Conservation (phyloP, 805 yeast genomes). For the Cyberlindnera mississippiensis region DNA sequence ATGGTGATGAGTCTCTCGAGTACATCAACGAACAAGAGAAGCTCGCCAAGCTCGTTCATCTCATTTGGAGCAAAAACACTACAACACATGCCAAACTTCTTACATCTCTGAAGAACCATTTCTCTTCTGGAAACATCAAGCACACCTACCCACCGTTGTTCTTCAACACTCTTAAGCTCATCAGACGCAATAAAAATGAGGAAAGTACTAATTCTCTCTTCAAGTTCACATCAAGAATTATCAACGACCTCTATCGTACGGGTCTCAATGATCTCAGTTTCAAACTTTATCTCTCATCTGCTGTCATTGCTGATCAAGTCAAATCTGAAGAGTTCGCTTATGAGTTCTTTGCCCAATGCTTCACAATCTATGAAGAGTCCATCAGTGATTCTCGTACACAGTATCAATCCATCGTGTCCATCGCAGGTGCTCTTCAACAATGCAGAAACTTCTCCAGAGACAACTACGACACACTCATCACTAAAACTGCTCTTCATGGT, state of each 20-base stretch:
- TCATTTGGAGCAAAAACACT: constrained; percentile 50
- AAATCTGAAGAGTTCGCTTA: constrained; percentile 68
- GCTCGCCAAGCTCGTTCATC: constrained; percentile 66
- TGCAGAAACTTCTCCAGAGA: constrained; percentile 53
- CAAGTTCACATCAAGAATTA: constrained; percentile 65
- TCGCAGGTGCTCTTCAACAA: constrained; percentile 49
- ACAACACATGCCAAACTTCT: constrained; percentile 42
- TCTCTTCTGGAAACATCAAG: constrained; percentile 55
- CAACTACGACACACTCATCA: constrained; percentile 76
- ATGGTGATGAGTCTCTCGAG: constrained; percentile 31
- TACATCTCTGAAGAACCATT: constrained; percentile 41
- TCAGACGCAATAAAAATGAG: constrained; percentile 40
- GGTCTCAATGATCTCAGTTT: constrained; percentile 36
- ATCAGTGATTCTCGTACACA: constrained; percentile 51
- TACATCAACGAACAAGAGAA: constrained; percentile 50
- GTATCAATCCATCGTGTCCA: constrained; percentile 46
- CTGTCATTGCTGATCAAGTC: constrained; percentile 76
- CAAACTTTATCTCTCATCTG: constrained; percentile 57
- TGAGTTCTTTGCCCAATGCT: constrained; percentile 86
- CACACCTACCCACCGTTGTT: constrained; percentile 77
- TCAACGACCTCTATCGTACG: constrained; percentile 55
- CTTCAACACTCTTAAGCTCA: constrained; percentile 52
- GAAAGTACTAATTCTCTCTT: constrained; percentile 40
- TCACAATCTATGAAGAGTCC: constrained; percentile 73
- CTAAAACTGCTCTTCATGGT: constrained; percentile 82